Percentiles rank a stretch among this genome's conserved stretches.
Evolutionary conservation across 805 yeast genomes (phyloP).

Genomic region (Teunomyces lycoperdinae): DNA sequence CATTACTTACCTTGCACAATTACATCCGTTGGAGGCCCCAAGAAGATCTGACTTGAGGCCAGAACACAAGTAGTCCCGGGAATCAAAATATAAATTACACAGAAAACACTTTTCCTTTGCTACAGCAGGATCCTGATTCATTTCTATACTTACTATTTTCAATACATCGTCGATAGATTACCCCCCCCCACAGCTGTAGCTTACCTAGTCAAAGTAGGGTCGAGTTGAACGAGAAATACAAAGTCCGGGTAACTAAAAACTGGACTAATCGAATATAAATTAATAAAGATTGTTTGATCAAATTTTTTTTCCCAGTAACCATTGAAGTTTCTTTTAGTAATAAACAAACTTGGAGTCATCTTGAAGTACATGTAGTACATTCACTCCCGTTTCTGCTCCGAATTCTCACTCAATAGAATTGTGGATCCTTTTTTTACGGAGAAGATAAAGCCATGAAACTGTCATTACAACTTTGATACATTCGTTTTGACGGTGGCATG

Average conservation of each 20-base stretch:
- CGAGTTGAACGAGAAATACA: neutral
- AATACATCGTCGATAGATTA: conserved; percentile 1
- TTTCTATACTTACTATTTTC: neutral
- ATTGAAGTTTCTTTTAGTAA: neutral
- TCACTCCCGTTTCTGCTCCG: conserved; percentile 67
- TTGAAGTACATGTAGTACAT: conserved; percentile 3
- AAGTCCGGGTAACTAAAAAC: conserved; percentile 7
- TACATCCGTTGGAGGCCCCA: conserved; percentile 90
- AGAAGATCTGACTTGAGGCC: conserved; percentile 88
- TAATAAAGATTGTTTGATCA: neutral
- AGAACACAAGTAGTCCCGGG: conserved; percentile 33
- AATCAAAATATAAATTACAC: neutral
- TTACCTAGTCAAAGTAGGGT: neutral
- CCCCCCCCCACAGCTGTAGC: neutral
- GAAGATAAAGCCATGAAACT: conserved; percentile 53
- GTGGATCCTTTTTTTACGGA: conserved; percentile 60
- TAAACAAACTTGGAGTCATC: neutral
- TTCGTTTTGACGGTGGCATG: conserved; percentile 34
- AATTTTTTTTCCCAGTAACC: neutral
- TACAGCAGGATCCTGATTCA: neutral
- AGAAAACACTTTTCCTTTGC: neutral
- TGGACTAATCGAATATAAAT: neutral
- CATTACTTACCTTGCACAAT: conserved; percentile 79
- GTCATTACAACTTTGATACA: conserved; percentile 47
- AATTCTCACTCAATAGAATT: conserved; percentile 45